Conservation (phyloP, 306 rosid genomes). For the Inga oerstediana region DNA sequence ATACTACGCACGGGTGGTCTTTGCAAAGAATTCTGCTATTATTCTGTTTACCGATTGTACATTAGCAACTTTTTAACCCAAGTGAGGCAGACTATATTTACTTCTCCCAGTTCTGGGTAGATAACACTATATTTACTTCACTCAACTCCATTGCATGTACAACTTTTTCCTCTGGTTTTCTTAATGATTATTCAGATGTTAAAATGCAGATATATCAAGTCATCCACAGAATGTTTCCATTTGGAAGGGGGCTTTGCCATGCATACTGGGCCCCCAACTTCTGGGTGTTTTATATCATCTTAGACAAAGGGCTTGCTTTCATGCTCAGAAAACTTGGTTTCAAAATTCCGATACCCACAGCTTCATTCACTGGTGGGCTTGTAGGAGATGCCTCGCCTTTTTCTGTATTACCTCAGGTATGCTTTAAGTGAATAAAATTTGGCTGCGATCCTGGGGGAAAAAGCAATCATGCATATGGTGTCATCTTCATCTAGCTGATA, state of each 20-base stretch:
- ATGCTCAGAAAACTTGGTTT: conserved; percentile 73
- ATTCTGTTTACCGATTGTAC: conserved; percentile 11
- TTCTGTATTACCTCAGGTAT: conserved; percentile 79
- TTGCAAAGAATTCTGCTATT: background rate
- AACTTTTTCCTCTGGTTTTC: conserved; percentile 15
- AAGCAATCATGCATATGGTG: background rate
- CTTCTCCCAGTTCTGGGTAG: background rate
- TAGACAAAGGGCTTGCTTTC: conserved; percentile 82
- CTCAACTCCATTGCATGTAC: background rate
- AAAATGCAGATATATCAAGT: conserved; percentile 79
- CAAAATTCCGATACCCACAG: conserved; percentile 54
- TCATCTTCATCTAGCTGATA: conserved; percentile 21
- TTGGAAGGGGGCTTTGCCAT: conserved; percentile 98
- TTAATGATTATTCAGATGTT: conserved; percentile 34
- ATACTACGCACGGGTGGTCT: background rate
- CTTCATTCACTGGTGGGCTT: conserved; percentile 87
- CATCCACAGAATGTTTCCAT: conserved; percentile 77
- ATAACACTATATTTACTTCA: conserved; percentile 2
- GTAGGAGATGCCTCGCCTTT: conserved; percentile 87
- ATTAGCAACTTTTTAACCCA: background rate
- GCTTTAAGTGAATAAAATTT: conserved; percentile 17
- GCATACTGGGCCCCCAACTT: conserved; percentile 98
- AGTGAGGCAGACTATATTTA: conserved; percentile 1
- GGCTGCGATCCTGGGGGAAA: background rate
- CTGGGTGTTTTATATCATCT: conserved; percentile 86